Percentiles rank a stretch among this genome's conserved stretches.
Evolutionary conservation across 2,329 filamentous ascomycete species (phyloP).

Genomic region (Penicillium sp.): DNA sequence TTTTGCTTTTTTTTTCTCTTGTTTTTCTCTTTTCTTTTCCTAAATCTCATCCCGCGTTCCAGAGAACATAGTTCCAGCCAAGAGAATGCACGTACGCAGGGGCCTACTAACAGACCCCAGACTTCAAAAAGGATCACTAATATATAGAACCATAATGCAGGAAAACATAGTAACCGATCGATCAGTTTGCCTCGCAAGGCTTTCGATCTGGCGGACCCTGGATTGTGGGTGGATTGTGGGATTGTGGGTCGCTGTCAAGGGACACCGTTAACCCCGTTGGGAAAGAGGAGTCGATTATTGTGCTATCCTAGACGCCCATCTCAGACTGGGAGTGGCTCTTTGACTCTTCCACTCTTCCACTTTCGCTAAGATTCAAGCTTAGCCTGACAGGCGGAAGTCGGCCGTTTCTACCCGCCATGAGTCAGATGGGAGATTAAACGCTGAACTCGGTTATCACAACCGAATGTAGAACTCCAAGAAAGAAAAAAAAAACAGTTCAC

Average conservation of each 20-base stretch:
- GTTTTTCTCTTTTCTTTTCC: neutral
- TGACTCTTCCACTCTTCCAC: neutral
- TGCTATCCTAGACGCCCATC: constrained; percentile 8
- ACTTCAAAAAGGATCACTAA: neutral
- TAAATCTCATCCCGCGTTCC: constrained; percentile 2
- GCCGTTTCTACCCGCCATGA: constrained; percentile 21
- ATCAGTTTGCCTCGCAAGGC: constrained; percentile 10
- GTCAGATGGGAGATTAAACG: constrained; percentile 15
- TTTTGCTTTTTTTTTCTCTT: neutral
- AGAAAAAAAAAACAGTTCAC: neutral
- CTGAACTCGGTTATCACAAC: constrained; percentile 22
- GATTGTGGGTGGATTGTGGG: constrained; percentile 14
- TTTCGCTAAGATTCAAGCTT: constrained; percentile 1
- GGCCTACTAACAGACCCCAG: constrained; percentile 1
- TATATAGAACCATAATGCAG: neutral
- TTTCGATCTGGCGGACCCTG: constrained; percentile 20
- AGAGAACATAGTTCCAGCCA: neutral
- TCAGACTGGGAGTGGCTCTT: neutral
- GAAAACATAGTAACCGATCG: constrained; percentile 7
- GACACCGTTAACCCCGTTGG: constrained; percentile 19
- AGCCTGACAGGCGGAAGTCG: constrained; percentile 9
- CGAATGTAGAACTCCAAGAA: constrained; percentile 9
- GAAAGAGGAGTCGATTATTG: constrained; percentile 15
- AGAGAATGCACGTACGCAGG: constrained; percentile 1
- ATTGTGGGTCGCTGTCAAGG: constrained; percentile 21